These are phyloP conservation scores for Trapa incisa DNA, from an alignment of 345 rosid genomes.

Conservation along the genomic window DNA sequence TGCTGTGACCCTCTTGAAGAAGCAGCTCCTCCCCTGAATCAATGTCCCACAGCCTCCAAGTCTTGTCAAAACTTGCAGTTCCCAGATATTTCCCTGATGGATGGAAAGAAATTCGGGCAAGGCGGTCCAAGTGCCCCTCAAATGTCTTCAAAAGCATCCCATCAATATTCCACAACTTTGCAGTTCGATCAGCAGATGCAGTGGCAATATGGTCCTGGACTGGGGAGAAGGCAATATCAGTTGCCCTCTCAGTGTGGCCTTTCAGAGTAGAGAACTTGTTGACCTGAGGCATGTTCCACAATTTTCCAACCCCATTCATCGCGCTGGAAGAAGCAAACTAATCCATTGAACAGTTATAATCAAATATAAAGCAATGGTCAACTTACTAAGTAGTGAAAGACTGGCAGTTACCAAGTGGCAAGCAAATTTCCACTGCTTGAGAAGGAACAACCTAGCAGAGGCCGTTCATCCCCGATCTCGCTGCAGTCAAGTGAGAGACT, in stretches of 20 bases:
- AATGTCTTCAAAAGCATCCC: constrained; percentile 65
- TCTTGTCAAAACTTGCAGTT: constrained; percentile 90
- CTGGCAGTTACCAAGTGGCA: constrained; percentile 63
- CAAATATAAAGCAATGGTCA: background rate
- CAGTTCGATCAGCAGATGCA: constrained; percentile 95
- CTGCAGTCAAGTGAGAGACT: constrained; percentile 66
- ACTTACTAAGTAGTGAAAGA: background rate
- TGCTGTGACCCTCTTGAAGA: constrained; percentile 94
- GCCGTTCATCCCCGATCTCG: constrained; percentile 80
- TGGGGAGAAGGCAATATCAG: constrained; percentile 87
- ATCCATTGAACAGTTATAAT: background rate
- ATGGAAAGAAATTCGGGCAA: constrained; percentile 86
- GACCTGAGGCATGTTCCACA: constrained; percentile 80
- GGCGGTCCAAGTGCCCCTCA: constrained; percentile 87
- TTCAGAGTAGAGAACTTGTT: constrained; percentile 45
- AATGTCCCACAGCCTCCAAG: constrained; percentile 95
- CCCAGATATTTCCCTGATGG: constrained; percentile 90
- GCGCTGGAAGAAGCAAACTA: constrained; percentile 28
- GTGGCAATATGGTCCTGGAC: constrained; percentile 61
- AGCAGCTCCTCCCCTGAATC: constrained; percentile 76
- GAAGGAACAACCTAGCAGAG: constrained; percentile 88
- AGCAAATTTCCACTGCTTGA: constrained; percentile 68
- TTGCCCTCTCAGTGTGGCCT: constrained; percentile 84
- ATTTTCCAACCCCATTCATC: constrained; percentile 72
- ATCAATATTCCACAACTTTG: constrained; percentile 76